These are phyloP conservation scores for Cercis canadensis DNA, from an alignment of 306 rosid species.

Conservation along the genomic window DNA sequence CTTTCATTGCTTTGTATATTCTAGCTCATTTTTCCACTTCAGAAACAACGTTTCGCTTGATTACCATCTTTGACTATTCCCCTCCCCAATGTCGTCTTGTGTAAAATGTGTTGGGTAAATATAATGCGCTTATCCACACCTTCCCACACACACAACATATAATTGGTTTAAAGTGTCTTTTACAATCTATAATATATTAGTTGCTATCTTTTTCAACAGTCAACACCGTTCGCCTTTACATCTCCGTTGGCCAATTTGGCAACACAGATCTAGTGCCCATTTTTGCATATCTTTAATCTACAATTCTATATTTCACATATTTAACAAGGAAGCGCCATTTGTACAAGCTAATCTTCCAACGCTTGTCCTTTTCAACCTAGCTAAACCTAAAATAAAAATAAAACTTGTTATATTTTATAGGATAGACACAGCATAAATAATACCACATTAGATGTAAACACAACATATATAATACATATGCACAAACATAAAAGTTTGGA, in stretches of 20 bases:
- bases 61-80: not conserved
- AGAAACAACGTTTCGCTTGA: conserved; percentile 26
- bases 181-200: not conserved
- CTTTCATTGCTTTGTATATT: not conserved
- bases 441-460: conserved; percentile 14
- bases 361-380: conserved; percentile 2
- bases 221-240: not conserved
- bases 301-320: too few species aligned
- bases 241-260: not conserved
- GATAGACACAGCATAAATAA: conserved; percentile 26
- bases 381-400: not conserved
- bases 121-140: conserved; percentile 12
- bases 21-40: conserved; percentile 37
- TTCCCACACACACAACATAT: not conserved
- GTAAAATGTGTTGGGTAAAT: conserved; percentile 16
- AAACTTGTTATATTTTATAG: conserved; percentile 3
- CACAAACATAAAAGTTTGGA: not conserved
- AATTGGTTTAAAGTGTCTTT: not conserved
- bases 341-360: not conserved
- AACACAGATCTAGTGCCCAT: conserved; percentile 23
- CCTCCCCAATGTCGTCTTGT: conserved; percentile 4
- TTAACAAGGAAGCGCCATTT: conserved; percentile 8
- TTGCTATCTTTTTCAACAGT: not conserved
- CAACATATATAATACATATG: not conserved
- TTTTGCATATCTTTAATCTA: too few species aligned